Base-by-base conservation (phyloP, 1,284 basidiomycete genomes). In the Malassezia caprae region DNA sequence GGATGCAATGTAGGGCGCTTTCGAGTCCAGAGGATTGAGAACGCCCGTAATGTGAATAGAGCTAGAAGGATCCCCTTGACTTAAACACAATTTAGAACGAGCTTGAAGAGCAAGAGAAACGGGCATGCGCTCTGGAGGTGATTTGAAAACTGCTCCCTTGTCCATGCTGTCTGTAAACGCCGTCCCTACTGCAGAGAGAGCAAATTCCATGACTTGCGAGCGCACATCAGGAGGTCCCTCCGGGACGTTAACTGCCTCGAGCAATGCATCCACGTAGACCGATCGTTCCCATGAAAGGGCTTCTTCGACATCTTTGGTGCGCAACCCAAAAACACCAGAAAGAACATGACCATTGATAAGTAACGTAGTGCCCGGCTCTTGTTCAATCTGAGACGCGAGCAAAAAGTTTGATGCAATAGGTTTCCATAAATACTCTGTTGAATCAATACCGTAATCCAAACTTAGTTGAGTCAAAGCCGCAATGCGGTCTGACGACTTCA, bases 11-110 rank as follows among this genome's bases (percentile, higher is more conserved):
- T 83, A 83, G 72, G 96, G 90, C 5, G 87, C 87, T 6, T 79
- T 76, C 71, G 89, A 86, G 40, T 85, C 88, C 24, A 96, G 72
- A 1, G 93, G 93, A 68, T 96, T 87, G 8, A 96, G 61, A 4
- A 96, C 71, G 8, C 86, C 80, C 1, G 81, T 84, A 35, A 96
- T 77, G 34, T 86, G 84, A 59, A 85, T 82, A 17, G 86, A 67
- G 0, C 90, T 85, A 0, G 78, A 70, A 7, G 82, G 80, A 61
- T 88, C 78, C 4, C 90, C 89, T 39, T 39, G 37, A 19, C 19
- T 19, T 6, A 39, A 2, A 8, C 17, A 19, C 37, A 39, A 12
- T 3, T 21, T 15, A 19, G 37, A 11, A 11, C 37, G 19, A 84
- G 76, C 24, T 81, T 76, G 68, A 90, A 61, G 4, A 56, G 47